A percentile compares a stretch with the other conserved stretches of the same genome.
These are phyloP conservation scores for Leptomonas seymouri DNA, from an alignment of 208 protist species.

Conservation along the genomic window DNA sequence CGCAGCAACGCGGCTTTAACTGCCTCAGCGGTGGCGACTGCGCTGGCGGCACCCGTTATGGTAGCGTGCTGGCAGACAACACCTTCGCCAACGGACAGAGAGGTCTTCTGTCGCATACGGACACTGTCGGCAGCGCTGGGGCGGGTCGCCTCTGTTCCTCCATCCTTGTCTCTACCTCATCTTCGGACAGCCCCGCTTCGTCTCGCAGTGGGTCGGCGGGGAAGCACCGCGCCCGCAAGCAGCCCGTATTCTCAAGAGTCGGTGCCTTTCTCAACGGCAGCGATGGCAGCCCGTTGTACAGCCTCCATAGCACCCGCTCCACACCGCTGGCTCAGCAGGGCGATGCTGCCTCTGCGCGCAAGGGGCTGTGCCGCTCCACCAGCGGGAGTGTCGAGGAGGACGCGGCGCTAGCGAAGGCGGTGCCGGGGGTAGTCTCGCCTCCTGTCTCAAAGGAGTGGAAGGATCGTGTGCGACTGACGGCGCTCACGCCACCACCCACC, in stretches of 20 bases:
- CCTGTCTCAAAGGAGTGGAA: background rate
- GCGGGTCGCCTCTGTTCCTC: conserved; percentile 11
- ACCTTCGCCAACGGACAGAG: background rate
- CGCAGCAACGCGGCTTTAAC: conserved; percentile 18
- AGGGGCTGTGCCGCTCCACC: background rate
- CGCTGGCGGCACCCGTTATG: conserved; percentile 8
- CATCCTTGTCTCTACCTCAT: conserved; percentile 13
- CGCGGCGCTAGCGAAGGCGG: conserved; percentile 6
- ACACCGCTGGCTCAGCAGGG: background rate
- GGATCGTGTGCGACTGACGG: background rate
- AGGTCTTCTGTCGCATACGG: conserved; percentile 9
- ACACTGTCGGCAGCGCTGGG: background rate
- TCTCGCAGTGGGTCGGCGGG: conserved; percentile 16
- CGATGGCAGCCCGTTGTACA: background rate
- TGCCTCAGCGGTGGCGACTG: conserved; percentile 7
- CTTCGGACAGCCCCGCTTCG: conserved; percentile 9
- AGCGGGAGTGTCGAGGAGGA: conserved; percentile 5
- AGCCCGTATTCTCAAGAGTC: background rate
- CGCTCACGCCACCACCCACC: conserved; percentile 7
- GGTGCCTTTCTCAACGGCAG: background rate
- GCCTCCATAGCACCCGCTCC: background rate
- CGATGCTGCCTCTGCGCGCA: background rate
- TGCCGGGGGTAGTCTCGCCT: background rate
- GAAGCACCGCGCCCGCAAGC: background rate
- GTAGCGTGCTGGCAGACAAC: conserved; percentile 6